A percentile compares a stretch with the other conserved stretches of the same genome.
Conservation (phyloP, 257 asterid genomes). For the Parsonsia alboflavescens region DNA sequence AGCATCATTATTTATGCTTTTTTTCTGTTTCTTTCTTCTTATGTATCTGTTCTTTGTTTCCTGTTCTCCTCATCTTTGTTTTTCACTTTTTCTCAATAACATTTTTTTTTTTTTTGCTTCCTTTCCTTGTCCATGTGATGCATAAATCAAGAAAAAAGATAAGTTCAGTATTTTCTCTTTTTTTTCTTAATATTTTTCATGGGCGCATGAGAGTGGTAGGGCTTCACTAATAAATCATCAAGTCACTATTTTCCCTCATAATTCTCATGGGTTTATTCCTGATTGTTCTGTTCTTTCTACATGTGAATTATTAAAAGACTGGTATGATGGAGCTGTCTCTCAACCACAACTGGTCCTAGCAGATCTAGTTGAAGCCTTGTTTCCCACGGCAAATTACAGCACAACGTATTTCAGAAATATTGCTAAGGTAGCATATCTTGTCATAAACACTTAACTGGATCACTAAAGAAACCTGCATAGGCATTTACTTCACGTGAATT, state of each 20-base stretch:
- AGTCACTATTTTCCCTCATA: background rate
- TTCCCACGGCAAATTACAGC: conserved; percentile 61
- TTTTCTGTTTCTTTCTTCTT: background rate
- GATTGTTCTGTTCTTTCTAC: background rate
- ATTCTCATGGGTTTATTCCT: background rate
- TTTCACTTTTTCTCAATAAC: background rate
- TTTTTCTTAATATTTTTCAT: background rate
- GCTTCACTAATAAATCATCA: background rate
- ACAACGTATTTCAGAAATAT: conserved; percentile 71
- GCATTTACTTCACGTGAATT: background rate
- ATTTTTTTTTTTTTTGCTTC: background rate
- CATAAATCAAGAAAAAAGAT: background rate
- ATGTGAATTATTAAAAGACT: conserved; percentile 37
- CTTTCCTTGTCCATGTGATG: background rate
- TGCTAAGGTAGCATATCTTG: conserved; percentile 57
- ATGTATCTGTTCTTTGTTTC: background rate
- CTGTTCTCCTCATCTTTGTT: background rate
- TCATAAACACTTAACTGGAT: background rate
- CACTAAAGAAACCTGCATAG: background rate
- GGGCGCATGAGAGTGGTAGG: background rate
- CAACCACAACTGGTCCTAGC: conserved; percentile 87
- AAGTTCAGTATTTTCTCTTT: background rate
- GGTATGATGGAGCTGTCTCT: conserved; percentile 88
- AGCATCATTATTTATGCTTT: conserved; percentile 6
- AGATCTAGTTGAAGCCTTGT: conserved; percentile 72